Percentiles rank a stretch among this genome's conserved stretches.
phyloP scores from a whole-genome alignment of 805 yeast species.

The Diddensiella santjacobensis region DNA sequence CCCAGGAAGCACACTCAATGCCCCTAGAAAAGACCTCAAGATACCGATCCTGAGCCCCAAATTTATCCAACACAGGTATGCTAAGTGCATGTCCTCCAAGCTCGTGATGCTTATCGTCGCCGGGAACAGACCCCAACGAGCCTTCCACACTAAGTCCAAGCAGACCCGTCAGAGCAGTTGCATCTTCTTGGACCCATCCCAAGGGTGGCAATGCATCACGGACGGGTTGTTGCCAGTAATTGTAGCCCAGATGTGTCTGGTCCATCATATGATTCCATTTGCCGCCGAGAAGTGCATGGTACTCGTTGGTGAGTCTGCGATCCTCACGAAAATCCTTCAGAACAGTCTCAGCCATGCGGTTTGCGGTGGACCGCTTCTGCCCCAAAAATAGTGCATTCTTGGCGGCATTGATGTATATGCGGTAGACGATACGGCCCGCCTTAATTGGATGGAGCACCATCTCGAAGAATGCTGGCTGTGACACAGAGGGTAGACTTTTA shows the following conservation, averaged over 20 bases:
- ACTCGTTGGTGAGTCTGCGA: slow-evolving; percentile 9
- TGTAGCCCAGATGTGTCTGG: slow-evolving; percentile 19
- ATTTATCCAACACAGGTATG: slow-evolving; percentile 11
- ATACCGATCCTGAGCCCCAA: slow-evolving; percentile 6
- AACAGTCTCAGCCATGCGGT: slow-evolving; percentile 8
- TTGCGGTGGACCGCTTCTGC: slow-evolving; percentile 16
- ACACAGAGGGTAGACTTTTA: neutral
- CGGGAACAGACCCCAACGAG: slow-evolving; percentile 10
- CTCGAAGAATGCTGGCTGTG: slow-evolving; percentile 12
- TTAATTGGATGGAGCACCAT: slow-evolving; percentile 17
- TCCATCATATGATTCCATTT: slow-evolving; percentile 21
- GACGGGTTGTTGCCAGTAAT: slow-evolving; percentile 16
- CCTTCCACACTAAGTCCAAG: slow-evolving; percentile 12
- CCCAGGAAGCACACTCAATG: slow-evolving; percentile 8
- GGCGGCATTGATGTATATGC: slow-evolving; percentile 16
- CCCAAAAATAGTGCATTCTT: slow-evolving; percentile 14
- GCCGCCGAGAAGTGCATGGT: slow-evolving; percentile 16
- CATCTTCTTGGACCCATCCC: slow-evolving; percentile 6
- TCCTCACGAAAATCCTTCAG: slow-evolving; percentile 3
- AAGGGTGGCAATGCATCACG: slow-evolving; percentile 9
- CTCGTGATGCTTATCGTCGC: slow-evolving; percentile 12
- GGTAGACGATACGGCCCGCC: slow-evolving; percentile 15
- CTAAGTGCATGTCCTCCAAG: slow-evolving; percentile 6
- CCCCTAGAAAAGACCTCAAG: slow-evolving; percentile 15
- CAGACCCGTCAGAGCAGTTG: slow-evolving; percentile 3